phyloP scores from a whole-genome alignment of 2,329 filamentous ascomycete genomes.

The Coleophoma cylindrospora region DNA sequence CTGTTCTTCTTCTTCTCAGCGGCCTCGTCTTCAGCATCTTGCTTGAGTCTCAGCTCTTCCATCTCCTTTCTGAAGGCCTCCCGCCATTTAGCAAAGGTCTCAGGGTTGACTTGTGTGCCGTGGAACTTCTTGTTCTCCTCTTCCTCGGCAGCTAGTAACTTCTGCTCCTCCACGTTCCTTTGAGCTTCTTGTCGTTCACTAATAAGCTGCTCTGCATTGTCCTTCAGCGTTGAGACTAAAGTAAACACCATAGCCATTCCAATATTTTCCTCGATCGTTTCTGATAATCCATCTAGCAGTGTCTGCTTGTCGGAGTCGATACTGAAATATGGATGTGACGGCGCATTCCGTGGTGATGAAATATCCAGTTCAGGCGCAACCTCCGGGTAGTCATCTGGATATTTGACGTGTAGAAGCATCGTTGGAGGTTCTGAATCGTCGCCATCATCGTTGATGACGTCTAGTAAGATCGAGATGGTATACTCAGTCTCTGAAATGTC shows the following conservation, averaged over 20 bases:
- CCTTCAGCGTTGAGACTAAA: conserved; percentile 80
- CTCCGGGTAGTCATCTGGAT: conserved; percentile 89
- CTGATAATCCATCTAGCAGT: conserved; percentile 66
- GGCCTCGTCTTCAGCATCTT: conserved; percentile 70
- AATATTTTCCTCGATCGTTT: conserved; percentile 83
- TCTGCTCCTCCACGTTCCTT: conserved; percentile 52
- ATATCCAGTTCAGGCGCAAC: conserved; percentile 79
- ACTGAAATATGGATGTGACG: conserved; percentile 69
- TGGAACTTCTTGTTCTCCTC: conserved; percentile 98
- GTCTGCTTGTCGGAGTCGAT: conserved; percentile 72
- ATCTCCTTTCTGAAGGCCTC: conserved; percentile 74
- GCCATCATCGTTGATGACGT: conserved; percentile 63
- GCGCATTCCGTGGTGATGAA: conserved; percentile 63
- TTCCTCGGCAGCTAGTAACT: conserved; percentile 59
- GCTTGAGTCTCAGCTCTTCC: conserved; percentile 62
- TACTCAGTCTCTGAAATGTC: conserved; percentile 89
- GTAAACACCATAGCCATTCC: conserved; percentile 99
- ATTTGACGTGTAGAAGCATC: conserved; percentile 79
- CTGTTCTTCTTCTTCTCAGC: conserved; percentile 79
- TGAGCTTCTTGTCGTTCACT: conserved; percentile 64
- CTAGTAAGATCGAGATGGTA: conserved; percentile 79
- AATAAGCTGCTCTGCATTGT: conserved; percentile 83
- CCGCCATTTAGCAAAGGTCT: conserved; percentile 81
- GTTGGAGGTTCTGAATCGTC: conserved; percentile 60
- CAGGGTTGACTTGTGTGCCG: conserved; percentile 80